These are phyloP conservation scores for Candida ovalis DNA, from an alignment of 805 yeast genomes.

Conservation along the genomic window DNA sequence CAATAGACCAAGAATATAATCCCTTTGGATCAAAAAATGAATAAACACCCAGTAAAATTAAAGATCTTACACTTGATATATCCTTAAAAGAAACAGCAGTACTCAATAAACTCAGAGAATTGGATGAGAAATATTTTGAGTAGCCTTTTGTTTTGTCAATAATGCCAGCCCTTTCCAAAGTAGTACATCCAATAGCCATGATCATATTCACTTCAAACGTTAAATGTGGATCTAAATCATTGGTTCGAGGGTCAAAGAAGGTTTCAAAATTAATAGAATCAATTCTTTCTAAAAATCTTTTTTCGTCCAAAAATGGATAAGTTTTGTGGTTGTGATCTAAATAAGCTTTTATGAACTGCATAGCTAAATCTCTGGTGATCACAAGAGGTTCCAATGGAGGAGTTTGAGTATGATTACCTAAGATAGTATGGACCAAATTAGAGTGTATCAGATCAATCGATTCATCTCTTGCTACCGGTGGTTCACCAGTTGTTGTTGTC, in stretches of 20 bases:
- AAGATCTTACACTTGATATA: constrained; percentile 37
- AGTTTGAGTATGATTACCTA: constrained; percentile 27
- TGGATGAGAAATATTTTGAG: constrained; percentile 37
- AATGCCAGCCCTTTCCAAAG: constrained; percentile 39
- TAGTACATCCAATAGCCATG: constrained; percentile 52
- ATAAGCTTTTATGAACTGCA: constrained; percentile 39
- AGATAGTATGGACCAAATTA: constrained; percentile 14
- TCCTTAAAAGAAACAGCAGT: constrained; percentile 37
- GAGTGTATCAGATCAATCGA: constrained; percentile 13
- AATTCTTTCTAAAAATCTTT: constrained; percentile 33
- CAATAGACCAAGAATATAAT: constrained; percentile 48
- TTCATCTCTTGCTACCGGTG: constrained; percentile 1
- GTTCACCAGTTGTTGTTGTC: background rate
- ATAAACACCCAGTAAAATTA: constrained; percentile 44
- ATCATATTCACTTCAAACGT: constrained; percentile 49
- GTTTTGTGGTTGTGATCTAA: constrained; percentile 42
- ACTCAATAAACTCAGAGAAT: constrained; percentile 39
- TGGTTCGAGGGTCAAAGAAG: constrained; percentile 10
- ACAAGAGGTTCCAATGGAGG: constrained; percentile 27
- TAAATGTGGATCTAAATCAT: constrained; percentile 24
- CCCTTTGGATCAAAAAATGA: constrained; percentile 50
- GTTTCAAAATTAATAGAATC: constrained; percentile 19
- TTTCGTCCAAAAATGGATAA: constrained; percentile 41
- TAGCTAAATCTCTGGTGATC: constrained; percentile 22
- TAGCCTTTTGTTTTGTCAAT: constrained; percentile 34